Evolutionary conservation across 495 filamentous ascomycete species (phyloP).

Genomic region (Hypoxylon fragiforme): DNA sequence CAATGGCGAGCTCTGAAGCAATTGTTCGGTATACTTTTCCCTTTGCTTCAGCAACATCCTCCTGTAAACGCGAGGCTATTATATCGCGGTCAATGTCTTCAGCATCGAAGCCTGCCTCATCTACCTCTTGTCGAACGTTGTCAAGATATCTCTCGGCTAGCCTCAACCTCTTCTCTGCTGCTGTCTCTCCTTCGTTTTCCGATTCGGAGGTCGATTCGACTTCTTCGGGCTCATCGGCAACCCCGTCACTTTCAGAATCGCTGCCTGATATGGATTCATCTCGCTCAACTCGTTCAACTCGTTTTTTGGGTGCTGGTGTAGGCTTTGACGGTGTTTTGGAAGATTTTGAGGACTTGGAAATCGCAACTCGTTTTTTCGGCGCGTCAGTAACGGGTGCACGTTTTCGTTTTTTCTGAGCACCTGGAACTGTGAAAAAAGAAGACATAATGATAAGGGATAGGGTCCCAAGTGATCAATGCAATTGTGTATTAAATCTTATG

Average conservation of each 20-base stretch:
- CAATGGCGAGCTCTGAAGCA: slow-evolving; percentile 68
- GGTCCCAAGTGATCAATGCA: slow-evolving; percentile 16
- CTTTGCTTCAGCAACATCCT: slow-evolving; percentile 93
- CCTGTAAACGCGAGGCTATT: slow-evolving; percentile 84
- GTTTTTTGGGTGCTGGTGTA: slow-evolving; percentile 58
- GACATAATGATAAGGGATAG: slow-evolving; percentile 58
- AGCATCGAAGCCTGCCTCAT: slow-evolving; percentile 81
- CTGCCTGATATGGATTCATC: slow-evolving; percentile 87
- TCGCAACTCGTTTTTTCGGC: slow-evolving; percentile 52
- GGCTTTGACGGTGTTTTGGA: slow-evolving; percentile 34
- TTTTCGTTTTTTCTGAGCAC: slow-evolving; percentile 81
- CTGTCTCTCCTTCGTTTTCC: slow-evolving; percentile 73
- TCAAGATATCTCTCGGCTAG: slow-evolving; percentile 92
- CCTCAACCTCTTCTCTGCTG: slow-evolving; percentile 80
- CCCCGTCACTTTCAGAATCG: slow-evolving; percentile 68
- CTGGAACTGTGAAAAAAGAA: slow-evolving; percentile 82
- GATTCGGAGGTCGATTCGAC: slow-evolving; percentile 56
- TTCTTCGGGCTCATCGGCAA: slow-evolving; percentile 35
- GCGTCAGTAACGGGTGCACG: slow-evolving; percentile 45
- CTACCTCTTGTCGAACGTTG: slow-evolving; percentile 82
- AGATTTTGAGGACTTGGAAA: slow-evolving; percentile 48
- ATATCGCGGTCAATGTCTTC: slow-evolving; percentile 89
- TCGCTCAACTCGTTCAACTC: slow-evolving; percentile 59
- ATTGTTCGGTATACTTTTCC: slow-evolving; percentile 82
- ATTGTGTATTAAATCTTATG: slow-evolving; percentile 23